Evolutionary conservation across 2,329 filamentous ascomycete species (phyloP).

Genomic region (Penicillium sp.): DNA sequence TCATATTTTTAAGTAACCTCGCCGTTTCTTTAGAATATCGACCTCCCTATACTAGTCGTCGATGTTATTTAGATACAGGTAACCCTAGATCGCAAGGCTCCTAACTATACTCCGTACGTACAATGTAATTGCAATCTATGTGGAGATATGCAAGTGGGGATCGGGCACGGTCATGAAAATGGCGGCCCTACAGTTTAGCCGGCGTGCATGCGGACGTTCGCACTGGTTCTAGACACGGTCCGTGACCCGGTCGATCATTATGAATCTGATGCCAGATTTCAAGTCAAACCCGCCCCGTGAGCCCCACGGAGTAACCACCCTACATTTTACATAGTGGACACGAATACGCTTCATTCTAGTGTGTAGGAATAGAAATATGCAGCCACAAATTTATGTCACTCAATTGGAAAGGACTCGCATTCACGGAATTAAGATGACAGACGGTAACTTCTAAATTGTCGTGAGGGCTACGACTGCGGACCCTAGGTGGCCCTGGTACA

Average conservation of each 20-base stretch:
- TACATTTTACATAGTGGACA: neutral
- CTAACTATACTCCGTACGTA: neutral
- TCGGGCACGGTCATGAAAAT: neutral
- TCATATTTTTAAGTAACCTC: no score
- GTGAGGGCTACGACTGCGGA: no score
- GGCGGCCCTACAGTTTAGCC: neutral
- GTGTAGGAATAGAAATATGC: neutral
- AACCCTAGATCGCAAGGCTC: no score
- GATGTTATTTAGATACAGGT: no score
- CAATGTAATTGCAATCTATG: neutral
- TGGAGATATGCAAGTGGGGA: neutral
- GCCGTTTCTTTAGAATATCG: no score
- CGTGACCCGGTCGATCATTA: slow-evolving; percentile 6
- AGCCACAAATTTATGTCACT: neutral
- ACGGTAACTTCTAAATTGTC: no score
- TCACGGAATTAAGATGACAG: neutral
- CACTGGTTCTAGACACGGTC: neutral
- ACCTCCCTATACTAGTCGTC: no score
- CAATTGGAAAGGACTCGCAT: neutral
- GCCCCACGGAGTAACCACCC: neutral
- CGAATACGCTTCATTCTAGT: neutral
- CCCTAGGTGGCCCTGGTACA: no score
- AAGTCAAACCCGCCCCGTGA: neutral
- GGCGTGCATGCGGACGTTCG: neutral
- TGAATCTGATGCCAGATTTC: neutral